Evolutionary conservation across 495 filamentous ascomycete species (phyloP).

Genomic region (Entonaema liquescens): DNA sequence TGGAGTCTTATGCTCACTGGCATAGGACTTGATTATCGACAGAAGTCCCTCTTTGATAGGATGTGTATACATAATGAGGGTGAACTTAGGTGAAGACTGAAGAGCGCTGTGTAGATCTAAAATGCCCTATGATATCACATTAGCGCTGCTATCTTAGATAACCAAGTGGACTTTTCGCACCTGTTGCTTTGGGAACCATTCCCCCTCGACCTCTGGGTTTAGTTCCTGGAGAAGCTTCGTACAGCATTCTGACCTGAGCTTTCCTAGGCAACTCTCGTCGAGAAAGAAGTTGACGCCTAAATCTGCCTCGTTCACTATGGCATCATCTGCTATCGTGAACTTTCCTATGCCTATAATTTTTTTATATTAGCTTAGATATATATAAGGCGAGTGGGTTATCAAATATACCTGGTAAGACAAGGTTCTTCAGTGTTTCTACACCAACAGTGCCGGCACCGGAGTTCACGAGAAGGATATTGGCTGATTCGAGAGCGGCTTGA

Average conservation of each 20-base stretch:
- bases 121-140: constrained; percentile 27
- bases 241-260: constrained; percentile 79
- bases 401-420: constrained; percentile 78
- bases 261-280: constrained; percentile 78
- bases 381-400: not conserved
- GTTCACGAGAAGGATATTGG: constrained; percentile 88
- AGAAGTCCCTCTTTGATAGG: constrained; percentile 71
- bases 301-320: constrained; percentile 79
- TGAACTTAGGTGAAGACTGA: constrained; percentile 64
- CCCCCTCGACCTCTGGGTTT: constrained; percentile 92
- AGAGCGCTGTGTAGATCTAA: constrained; percentile 45
- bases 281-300: constrained; percentile 97
- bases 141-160: constrained; percentile 32
- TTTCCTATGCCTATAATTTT: constrained; percentile 79
- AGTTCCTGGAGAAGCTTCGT: constrained; percentile 82
- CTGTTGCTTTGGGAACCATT: constrained; percentile 59
- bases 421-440: constrained; percentile 94
- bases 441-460: constrained; percentile 83
- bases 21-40: constrained; percentile 64
- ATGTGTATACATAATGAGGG: constrained; percentile 76
- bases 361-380: constrained; percentile 25
- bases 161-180: constrained; percentile 43
- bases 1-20: constrained; percentile 70
- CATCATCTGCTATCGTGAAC: constrained; percentile 92
- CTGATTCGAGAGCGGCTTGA: constrained; percentile 87